Base-by-base conservation (phyloP, 768 basidiomycete species). In the Paxillus rubicundulus region DNA sequence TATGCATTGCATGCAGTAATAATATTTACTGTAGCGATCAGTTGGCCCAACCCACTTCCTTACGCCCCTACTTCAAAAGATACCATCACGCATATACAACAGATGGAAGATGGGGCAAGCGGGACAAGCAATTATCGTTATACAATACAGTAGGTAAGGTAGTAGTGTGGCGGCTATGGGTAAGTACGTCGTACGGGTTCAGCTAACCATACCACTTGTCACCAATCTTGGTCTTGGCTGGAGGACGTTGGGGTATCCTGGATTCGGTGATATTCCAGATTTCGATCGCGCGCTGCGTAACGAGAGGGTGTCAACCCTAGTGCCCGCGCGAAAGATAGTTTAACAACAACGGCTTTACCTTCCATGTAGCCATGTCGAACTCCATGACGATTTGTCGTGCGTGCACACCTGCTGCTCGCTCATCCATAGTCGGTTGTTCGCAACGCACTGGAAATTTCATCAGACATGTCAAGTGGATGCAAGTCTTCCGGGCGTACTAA, bases 321-420 rank as follows among this genome's bases (percentile, higher is more conserved):
- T 27, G 27, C 20, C 16, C 8, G 9, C 5, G 10, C 27, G 33
- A 17, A 9, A 17, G 47, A 40, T 32, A 41, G 39, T 27, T 12
- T 39, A 16, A 24, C 27, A 41, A 51, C 39, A 13, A 66, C 10
- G 78, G 30, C 9, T 18, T 45, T 57, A 93, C 95, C 81, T 78
- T 71, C 95, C 95, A 99, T 0, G 87, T 86, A 4, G 82, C 80
- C 83, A 89, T 86, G 59, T 96, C 94, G 60, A 98, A 85, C 67
- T 98, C 94, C 57, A 97, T 76, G 1, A 99, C 89, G 56, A 92
- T 81, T 67, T 99, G 96, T 41, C 82, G 81, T 63, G 89, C 92
- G 56, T 77, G 76, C 34, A 89, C 72, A 2, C 87, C 85, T 0
- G 76, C 73, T 1, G 70, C 71, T 55, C 85, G 85, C 57, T 91